These are phyloP conservation scores for Hypholoma fasciculare DNA, from an alignment of 768 basidiomycete species.

Conservation along the genomic window DNA sequence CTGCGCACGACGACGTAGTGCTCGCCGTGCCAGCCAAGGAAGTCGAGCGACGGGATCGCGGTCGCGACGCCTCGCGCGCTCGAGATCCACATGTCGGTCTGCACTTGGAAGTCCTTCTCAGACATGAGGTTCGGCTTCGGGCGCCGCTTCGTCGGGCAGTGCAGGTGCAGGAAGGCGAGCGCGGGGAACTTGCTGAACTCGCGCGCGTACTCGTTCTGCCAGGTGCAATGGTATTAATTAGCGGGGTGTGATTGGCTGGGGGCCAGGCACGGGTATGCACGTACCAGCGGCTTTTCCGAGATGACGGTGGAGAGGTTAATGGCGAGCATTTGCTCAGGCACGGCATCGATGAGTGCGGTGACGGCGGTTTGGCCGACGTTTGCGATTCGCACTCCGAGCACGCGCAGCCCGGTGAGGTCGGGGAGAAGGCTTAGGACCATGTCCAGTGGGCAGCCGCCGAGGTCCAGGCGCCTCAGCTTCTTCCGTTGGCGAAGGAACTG, in stretches of 20 bases:
- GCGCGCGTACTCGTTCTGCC: conserved; percentile 53
- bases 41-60: conserved; percentile 54
- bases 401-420: conserved; percentile 49
- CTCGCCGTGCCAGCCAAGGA: conserved; percentile 74
- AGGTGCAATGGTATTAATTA: background rate
- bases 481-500: conserved; percentile 51
- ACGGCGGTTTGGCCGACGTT: conserved; percentile 43
- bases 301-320: conserved; percentile 52
- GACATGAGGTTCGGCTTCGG: conserved; percentile 58
- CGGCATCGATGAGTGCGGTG: conserved; percentile 34
- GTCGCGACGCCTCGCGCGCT: conserved; percentile 51
- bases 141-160: conserved; percentile 43
- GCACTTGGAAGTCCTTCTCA: conserved; percentile 57
- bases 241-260: background rate
- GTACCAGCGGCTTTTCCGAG: conserved; percentile 51
- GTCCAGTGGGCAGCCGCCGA: conserved; percentile 69
- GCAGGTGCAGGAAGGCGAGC: conserved; percentile 63
- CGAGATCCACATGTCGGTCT: conserved; percentile 57
- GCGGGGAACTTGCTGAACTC: conserved; percentile 46
- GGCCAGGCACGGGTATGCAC: conserved; percentile 15
- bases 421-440: conserved; percentile 52
- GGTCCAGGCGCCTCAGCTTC: conserved; percentile 54
- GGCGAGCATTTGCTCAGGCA: conserved; percentile 51
- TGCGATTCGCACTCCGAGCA: conserved; percentile 57
- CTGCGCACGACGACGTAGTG: conserved; percentile 62